A percentile compares a stretch with the other conserved stretches of the same genome.
Evolutionary conservation across 768 basidiomycete genomes (phyloP).

Genomic region (Candolleomyces aberdarensis): DNA sequence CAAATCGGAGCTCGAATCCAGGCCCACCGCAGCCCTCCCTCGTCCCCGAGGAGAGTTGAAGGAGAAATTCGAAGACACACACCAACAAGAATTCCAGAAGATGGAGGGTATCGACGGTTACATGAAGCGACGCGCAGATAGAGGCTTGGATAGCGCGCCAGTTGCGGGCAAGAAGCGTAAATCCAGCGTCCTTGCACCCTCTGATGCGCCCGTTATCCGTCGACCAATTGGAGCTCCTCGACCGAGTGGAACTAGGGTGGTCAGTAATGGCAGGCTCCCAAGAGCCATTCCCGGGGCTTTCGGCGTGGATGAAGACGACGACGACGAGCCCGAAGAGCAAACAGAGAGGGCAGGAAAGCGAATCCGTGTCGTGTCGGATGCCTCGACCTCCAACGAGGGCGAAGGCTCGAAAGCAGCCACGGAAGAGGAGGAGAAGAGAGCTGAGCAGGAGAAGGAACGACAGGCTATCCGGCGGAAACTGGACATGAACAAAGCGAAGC

Average conservation of each 20-base stretch:
- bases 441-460: conserved; percentile 37
- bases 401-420: conserved; percentile 8
- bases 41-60: conserved; percentile 26
- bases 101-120: conserved; percentile 72
- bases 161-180: conserved; percentile 43
- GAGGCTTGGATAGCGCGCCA: conserved; percentile 12
- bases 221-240: conserved; percentile 24
- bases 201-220: conserved; percentile 16
- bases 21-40: conserved; percentile 31
- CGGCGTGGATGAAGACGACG: conserved; percentile 46
- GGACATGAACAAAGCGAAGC: conserved; percentile 61
- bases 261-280: conserved; percentile 43
- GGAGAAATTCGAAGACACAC: conserved; percentile 53
- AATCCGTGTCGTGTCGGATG: conserved; percentile 34
- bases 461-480: conserved; percentile 63
- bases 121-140: conserved; percentile 27
- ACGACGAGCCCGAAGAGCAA: conserved; percentile 21
- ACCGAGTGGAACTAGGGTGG: conserved; percentile 41
- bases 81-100: conserved; percentile 64
- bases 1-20: conserved; percentile 11
- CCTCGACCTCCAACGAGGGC: conserved; percentile 4
- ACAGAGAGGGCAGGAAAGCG: conserved; percentile 28
- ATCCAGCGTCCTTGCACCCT: conserved; percentile 46
- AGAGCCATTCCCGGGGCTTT: conserved; percentile 57
- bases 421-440: conserved; percentile 37